phyloP scores from a whole-genome alignment of 768 basidiomycete genomes.

The Auriculariales sp. region DNA sequence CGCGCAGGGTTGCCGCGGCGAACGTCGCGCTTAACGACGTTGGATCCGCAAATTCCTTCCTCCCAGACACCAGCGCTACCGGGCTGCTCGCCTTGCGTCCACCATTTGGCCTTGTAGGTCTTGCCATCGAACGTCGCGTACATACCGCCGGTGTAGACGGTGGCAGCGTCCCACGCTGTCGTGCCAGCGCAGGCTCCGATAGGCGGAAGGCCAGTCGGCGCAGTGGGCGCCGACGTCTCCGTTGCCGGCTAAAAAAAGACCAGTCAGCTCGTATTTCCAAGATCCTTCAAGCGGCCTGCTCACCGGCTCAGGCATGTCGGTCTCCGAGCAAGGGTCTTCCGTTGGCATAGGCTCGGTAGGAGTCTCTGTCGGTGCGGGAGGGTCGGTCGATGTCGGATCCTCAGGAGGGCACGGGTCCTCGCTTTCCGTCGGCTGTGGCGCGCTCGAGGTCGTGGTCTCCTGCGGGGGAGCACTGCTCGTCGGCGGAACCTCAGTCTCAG shows the following conservation, averaged over 20 bases:
- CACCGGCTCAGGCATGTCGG: background rate
- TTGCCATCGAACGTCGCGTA: background rate
- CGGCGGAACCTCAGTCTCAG: slow-evolving; percentile 57
- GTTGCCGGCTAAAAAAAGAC: background rate
- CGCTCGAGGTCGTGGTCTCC: background rate
- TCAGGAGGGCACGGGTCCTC: slow-evolving; percentile 1
- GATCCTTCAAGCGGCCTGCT: background rate
- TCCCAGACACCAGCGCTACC: background rate
- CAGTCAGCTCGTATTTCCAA: background rate
- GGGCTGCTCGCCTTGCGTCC: background rate
- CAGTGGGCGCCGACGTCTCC: background rate
- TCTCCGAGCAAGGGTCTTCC: background rate
- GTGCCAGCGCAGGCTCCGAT: background rate
- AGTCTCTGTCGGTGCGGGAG: background rate
- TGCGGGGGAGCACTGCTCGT: too few species aligned
- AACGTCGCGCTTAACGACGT: background rate
- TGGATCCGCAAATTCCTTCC: background rate
- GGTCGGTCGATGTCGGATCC: too few species aligned
- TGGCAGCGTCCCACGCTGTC: background rate
- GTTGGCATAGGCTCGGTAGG: background rate
- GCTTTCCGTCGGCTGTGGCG: background rate
- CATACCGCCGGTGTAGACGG: background rate
- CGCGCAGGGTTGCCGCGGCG: background rate
- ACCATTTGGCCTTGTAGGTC: slow-evolving; percentile 1
- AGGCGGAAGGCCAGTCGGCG: background rate